Conservation (phyloP, 2,329 filamentous ascomycete species). For the Tolypocladium inflatum region DNA sequence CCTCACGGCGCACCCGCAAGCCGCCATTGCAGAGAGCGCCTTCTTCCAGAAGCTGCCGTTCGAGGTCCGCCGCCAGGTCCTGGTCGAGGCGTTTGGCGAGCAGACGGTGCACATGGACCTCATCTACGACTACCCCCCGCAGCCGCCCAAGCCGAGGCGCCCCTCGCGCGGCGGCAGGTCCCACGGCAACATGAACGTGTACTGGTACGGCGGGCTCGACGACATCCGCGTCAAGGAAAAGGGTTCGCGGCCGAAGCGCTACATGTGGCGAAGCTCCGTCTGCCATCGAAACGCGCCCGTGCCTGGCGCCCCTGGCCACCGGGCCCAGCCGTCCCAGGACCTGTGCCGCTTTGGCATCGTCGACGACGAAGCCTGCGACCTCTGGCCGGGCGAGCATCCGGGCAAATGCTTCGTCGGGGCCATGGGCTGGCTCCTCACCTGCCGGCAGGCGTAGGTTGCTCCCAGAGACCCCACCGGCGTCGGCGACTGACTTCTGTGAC, state of each 20-base stretch:
- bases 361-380: constrained; percentile 6
- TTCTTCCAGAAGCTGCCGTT: constrained; percentile 22
- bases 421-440: constrained; percentile 20
- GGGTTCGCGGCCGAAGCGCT: constrained; percentile 8
- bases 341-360: constrained; percentile 9
- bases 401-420: constrained; percentile 13
- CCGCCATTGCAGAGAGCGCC: constrained; percentile 2
- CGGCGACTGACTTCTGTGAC: too few species aligned
- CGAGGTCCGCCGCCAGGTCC: constrained; percentile 22
- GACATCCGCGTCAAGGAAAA: background rate
- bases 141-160: background rate
- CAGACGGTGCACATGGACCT: constrained; percentile 15
- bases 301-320: background rate
- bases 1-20: background rate
- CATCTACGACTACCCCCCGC: background rate
- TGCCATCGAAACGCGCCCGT: constrained; percentile 12
- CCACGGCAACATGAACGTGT: constrained; percentile 1
- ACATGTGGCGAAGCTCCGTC: constrained; percentile 15
- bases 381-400: constrained; percentile 11
- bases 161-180: background rate
- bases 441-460: constrained; percentile 16
- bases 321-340: constrained; percentile 8
- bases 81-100: constrained; percentile 12
- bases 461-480: background rate
- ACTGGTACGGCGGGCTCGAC: background rate